Conservation (phyloP, 768 basidiomycete species). For the Amanita pallidorosea region DNA sequence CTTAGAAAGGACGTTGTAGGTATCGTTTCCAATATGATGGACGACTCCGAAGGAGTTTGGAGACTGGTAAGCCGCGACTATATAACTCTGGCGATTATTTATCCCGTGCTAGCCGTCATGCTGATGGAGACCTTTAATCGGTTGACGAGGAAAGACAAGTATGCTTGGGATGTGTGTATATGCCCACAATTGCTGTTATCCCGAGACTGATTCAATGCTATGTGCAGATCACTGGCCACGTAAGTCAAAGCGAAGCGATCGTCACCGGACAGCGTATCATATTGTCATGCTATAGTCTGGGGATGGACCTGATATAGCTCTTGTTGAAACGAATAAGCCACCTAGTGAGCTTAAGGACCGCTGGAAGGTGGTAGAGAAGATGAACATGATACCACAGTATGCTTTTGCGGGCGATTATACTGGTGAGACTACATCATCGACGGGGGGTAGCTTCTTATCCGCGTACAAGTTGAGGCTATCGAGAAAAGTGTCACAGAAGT, state of each 20-base stretch:
- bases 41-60: constrained; percentile 49
- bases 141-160: constrained; percentile 56
- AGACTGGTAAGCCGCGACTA: constrained; percentile 36
- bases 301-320: constrained; percentile 43
- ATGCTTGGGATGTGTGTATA: constrained; percentile 61
- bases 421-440: constrained; percentile 20
- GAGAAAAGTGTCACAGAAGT: constrained; percentile 52
- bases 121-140: constrained; percentile 63
- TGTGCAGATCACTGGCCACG: constrained; percentile 51
- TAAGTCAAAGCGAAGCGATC: constrained; percentile 18
- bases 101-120: constrained; percentile 42
- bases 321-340: constrained; percentile 39
- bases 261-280: background rate
- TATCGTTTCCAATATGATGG: constrained; percentile 70
- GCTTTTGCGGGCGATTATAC: constrained; percentile 61
- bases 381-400: constrained; percentile 58
- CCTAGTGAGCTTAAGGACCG: constrained; percentile 45
- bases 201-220: background rate
- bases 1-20: constrained; percentile 19
- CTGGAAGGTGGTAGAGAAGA: constrained; percentile 62
- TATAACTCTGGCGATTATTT: background rate
- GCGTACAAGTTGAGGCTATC: constrained; percentile 46
- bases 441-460: background rate
- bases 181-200: background rate
- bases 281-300: constrained; percentile 34